Base-by-base conservation (phyloP, 108 stramenopile species). In the Skeletonema menzelii region DNA sequence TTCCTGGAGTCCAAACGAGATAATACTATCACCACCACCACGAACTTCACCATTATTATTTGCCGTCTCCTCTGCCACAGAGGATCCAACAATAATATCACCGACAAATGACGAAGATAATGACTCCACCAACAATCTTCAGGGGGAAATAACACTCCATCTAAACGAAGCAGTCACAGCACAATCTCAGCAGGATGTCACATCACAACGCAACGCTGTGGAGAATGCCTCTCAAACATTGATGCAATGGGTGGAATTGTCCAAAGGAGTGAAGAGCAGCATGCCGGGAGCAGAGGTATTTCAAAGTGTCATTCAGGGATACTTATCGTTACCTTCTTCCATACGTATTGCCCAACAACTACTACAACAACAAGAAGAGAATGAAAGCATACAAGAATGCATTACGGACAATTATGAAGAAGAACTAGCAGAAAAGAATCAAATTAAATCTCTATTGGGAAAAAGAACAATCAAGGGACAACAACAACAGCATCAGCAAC, bases 301-400 rank as follows among this genome's bases (percentile, higher is more conserved):
- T 47, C 8, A 70, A n/a, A 47, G 30, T 32, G 64, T 77, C 8
- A 77, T 77, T 38, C 10, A 8, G 65, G 69, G 69, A 59, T 27
- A 66, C 19, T 40, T 70, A 46, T 32, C 69, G n/a, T 40, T 77
- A 3, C 76, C 76, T n/a, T 63, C 68, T 27, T 74, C 64, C 35
- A 35, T 35, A 8, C 7, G 35, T 7, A 7, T 34, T 7, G 34
- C 34, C 34, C 34, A 34, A 7, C 34, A 34, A 34, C 4, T 49
- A 30, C 30, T 3, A 30, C 30, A 30, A 30, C 4, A 34, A 7
- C 34, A 34, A 35, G 0, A 49, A 32, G 56, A n/a, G 13, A 37
- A 42, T 47, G 19, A 56, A 12, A 4, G 10, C 5, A 5, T n/a
- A 53, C 0, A 61, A 31, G 74, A 61, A 14, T 46, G 59, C 6